Base-by-base conservation (phyloP, 2,329 filamentous ascomycete genomes). In the Lachnellula suecica region DNA sequence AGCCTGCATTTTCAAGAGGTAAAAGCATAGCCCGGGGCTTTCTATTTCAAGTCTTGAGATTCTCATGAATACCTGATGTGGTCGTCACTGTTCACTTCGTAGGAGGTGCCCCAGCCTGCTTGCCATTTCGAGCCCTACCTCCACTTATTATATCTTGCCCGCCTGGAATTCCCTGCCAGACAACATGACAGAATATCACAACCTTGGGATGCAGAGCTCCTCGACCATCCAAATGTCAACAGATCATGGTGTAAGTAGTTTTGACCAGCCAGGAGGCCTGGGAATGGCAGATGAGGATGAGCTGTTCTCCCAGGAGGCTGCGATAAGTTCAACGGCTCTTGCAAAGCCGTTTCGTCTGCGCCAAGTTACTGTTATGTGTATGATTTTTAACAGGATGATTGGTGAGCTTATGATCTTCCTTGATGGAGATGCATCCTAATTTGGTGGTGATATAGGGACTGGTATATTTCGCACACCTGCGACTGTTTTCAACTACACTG, bases 391-490 rank as follows among this genome's bases (percentile, higher is more conserved):
- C 40, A 42, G 52, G n/a, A 54, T 49, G 15, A 49, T 41, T 24
- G 47, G 29, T 52, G 46, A 34, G 35, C 13, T 44, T 4, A 15
- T 10, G 8, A 25, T 24, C 17, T 13, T n/a, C 24, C n/a, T 8
- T 24, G 8, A 4, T 7, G 42, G 4, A 3, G n/a, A 29, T 17
- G 20, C n/a, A 34, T 34, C 8, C 23, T 24, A 24, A 44, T 19
- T 8, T 20, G 31, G 13, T 4, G 29, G n/a, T n/a, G n/a, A 24
- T 17, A 17, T n/a, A 57, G 55, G 55, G 17, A 44, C 52, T 22
- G 55, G 55, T 2, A 55, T 57, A n/a, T 57, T 57, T 44, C 43
- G 37, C 2, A 49, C 55, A 6, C 52, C 55, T 17, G 37, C 46
- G 9, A 44, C 44, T 15, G 49, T 57, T 9, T 44, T 52, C 20